Evolutionary conservation across 2,329 filamentous ascomycete species (phyloP).

Genomic region (Apiospora aurea): DNA sequence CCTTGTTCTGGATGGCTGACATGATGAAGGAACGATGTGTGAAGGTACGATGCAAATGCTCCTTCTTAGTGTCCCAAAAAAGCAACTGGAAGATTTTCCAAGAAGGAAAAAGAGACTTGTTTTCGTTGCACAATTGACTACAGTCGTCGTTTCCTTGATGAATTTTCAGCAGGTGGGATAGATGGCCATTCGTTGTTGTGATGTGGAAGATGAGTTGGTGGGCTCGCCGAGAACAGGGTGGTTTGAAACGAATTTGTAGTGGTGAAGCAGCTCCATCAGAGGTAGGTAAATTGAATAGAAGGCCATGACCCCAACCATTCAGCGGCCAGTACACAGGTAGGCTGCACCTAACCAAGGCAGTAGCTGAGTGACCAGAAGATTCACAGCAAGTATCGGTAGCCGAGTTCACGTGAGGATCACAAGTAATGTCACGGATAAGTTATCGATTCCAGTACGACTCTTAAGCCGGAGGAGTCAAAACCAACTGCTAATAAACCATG

Average conservation of each 20-base stretch:
- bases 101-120: too few species aligned
- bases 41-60: background rate
- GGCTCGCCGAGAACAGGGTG: background rate
- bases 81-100: too few species aligned
- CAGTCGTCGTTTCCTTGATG: too few species aligned
- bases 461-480: too few species aligned
- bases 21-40: background rate
- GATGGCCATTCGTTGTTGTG: background rate
- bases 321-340: background rate
- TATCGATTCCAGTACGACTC: too few species aligned
- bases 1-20: background rate
- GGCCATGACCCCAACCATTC: background rate
- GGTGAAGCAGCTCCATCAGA: background rate
- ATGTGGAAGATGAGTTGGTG: background rate
- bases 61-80: background rate
- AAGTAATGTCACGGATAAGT: too few species aligned
- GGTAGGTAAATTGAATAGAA: background rate
- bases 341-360: too few species aligned
- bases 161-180: background rate
- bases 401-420: too few species aligned
- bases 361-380: background rate
- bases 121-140: background rate
- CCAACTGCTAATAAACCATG: too few species aligned
- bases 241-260: background rate
- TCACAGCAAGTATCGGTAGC: too few species aligned